Percentiles rank a stretch among this genome's conserved stretches.
These are phyloP conservation scores for Rhizopus stolonifer DNA, from an alignment of 371 early-diverging fungal species.

Conservation along the genomic window DNA sequence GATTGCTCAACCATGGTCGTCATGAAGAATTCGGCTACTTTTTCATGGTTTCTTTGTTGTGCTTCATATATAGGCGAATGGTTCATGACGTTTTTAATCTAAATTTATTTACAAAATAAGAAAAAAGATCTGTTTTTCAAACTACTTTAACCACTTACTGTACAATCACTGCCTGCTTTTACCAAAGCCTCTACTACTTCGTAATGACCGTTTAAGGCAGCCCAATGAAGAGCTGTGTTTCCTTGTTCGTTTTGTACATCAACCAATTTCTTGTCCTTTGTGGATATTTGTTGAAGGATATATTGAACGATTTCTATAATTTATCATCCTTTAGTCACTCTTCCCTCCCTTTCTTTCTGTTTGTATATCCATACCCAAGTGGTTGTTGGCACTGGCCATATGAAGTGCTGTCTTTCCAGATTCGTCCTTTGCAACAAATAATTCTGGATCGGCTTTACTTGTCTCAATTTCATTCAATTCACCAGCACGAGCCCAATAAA, in stretches of 20 bases:
- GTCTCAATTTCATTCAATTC: conserved; percentile 72
- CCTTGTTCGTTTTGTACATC: conserved; percentile 70
- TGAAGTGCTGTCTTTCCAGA: conserved; percentile 77
- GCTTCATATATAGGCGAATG: conserved; percentile 68
- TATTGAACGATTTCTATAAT: conserved; percentile 53
- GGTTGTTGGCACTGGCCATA: conserved; percentile 86
- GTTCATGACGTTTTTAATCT: conserved; percentile 65
- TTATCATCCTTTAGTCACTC: background rate
- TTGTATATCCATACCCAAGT: conserved; percentile 48
- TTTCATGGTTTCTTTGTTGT: conserved; percentile 62
- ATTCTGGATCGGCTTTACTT: conserved; percentile 37
- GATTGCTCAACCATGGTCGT: conserved; percentile 56
- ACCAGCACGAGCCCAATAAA: conserved; percentile 74
- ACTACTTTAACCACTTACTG: conserved; percentile 52
- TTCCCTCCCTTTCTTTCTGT: background rate
- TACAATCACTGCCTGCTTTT: conserved; percentile 58
- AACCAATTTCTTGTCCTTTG: conserved; percentile 30
- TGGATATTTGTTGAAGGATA: conserved; percentile 44
- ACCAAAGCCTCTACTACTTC: conserved; percentile 65
- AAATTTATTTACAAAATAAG: background rate
- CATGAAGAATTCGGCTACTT: conserved; percentile 65
- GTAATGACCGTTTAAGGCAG: conserved; percentile 79
- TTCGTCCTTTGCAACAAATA: conserved; percentile 44
- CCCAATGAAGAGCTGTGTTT: conserved; percentile 88
- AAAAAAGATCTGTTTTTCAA: background rate